phyloP scores from a whole-genome alignment of 352 stramenopile genomes.

The Sclerospora graminicola region DNA sequence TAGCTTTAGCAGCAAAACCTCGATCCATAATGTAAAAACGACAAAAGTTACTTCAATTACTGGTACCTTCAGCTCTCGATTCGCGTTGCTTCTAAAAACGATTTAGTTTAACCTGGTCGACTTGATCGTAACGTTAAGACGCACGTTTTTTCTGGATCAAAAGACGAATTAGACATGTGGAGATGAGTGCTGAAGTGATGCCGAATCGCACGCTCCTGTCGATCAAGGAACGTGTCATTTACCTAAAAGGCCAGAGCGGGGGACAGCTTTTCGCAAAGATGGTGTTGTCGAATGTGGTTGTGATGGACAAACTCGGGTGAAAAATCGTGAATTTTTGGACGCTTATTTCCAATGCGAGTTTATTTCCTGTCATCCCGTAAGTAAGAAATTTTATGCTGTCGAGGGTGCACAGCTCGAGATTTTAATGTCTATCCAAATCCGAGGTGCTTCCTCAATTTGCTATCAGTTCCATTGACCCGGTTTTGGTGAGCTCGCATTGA shows the following conservation, averaged over 20 bases:
- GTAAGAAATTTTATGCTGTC: constrained; percentile 63
- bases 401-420: constrained; percentile 59
- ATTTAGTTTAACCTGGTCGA: not conserved
- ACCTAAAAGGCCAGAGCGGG: constrained; percentile 48
- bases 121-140: constrained; percentile 1
- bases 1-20: constrained; percentile 1
- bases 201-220: constrained; percentile 54
- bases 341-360: constrained; percentile 55
- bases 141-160: not conserved
- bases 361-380: constrained; percentile 28
- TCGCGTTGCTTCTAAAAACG: constrained; percentile 3
- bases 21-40: constrained; percentile 3
- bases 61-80: not conserved
- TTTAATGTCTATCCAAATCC: constrained; percentile 43
- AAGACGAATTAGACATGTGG: constrained; percentile 32
- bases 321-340: constrained; percentile 60
- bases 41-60: too few relatives aligned
- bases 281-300: constrained; percentile 71
- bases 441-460: constrained; percentile 42
- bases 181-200: constrained; percentile 76
- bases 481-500: constrained; percentile 94
- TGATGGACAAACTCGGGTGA: constrained; percentile 37
- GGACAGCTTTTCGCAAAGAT: constrained; percentile 48
- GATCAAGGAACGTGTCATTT: constrained; percentile 37
- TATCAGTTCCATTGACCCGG: constrained; percentile 52